Evolutionary conservation across 352 stramenopile species (phyloP), one percentile per base, ranked within the genome.

Genomic region (Globisporangium irregulare): DNA sequence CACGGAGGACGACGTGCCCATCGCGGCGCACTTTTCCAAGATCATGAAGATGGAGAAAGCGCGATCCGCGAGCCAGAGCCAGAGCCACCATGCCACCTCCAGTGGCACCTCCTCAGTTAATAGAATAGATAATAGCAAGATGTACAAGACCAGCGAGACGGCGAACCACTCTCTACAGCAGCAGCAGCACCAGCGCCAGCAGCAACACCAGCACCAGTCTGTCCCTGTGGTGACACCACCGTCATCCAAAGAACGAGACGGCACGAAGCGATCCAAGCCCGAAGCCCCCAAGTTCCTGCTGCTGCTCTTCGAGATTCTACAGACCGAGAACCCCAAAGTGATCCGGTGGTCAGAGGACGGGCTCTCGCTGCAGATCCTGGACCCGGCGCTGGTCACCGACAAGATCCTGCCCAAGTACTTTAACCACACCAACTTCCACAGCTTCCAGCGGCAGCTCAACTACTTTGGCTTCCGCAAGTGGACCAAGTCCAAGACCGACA

Each of bases 321-420:
- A 82, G 61, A 70, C 51, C 12, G 82, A 90, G 60, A 79, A 80
- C 68, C 71, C 77, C 10, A 71, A 69, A 9, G 69, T 89, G 50
- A 84, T 90, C 51, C 72, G 70, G 36, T 90, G 82, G 82, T 74
- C 79, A 0, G 70, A 75, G 8, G 80, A 90, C 67, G 77, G 74
- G 0, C 72, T 79, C 3, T 71, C 74, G 7, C 62, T 90, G 20
- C 74, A 88, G 62, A 89, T 90, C 43, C 48, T 80, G 15, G 80
- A 91, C 68, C 71, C 75, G 24, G 60, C 36, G 2, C 65, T 65
- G 27, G 71, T 95, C 22, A 90, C 92, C 55, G 68, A 82, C 22
- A 79, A 91, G 69, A 79, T 97, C 54, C 73, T 97, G 14, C 89
- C 90, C 34, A 84, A 87, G 67, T 97, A 96, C 72, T 97, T 97